These are phyloP conservation scores for Gautieria morchelliformis DNA, from an alignment of 768 basidiomycete genomes.

Conservation along the genomic window DNA sequence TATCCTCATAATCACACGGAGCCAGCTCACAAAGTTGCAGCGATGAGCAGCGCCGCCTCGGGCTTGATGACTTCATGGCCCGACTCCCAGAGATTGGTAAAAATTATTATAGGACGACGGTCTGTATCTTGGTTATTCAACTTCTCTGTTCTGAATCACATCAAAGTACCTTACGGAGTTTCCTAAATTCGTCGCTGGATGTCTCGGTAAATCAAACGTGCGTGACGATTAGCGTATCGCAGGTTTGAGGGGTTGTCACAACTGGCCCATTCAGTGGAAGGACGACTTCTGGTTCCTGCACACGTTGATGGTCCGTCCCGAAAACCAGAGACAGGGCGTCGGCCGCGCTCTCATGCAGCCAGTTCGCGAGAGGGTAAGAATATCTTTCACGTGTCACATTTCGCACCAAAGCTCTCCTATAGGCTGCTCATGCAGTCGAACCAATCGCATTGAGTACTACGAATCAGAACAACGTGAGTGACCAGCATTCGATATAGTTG, in stretches of 20 bases:
- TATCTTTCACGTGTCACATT: background rate
- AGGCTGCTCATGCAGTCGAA: background rate
- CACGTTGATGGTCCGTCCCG: background rate
- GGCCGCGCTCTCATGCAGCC: background rate
- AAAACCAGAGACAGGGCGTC: background rate
- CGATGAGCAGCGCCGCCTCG: constrained; percentile 10
- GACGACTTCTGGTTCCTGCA: background rate
- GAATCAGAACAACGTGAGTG: constrained; percentile 8
- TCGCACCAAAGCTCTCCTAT: background rate
- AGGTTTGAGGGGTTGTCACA: too few species aligned
- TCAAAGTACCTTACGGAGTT: background rate
- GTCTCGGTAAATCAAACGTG: background rate
- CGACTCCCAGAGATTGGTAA: constrained; percentile 10
- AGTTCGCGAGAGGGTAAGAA: background rate
- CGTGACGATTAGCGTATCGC: too few species aligned
- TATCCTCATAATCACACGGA: background rate
- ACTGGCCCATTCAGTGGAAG: background rate
- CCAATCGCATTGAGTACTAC: constrained; percentile 11
- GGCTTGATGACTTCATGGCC: constrained; percentile 11
- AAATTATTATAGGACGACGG: constrained; percentile 12
- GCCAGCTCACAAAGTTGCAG: background rate
- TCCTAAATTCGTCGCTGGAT: background rate
- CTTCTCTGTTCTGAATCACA: background rate
- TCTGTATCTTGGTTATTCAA: constrained; percentile 1
- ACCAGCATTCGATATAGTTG: background rate